Base-by-base conservation (phyloP, 345 rosid genomes). In the Melaleuca alternifolia region DNA sequence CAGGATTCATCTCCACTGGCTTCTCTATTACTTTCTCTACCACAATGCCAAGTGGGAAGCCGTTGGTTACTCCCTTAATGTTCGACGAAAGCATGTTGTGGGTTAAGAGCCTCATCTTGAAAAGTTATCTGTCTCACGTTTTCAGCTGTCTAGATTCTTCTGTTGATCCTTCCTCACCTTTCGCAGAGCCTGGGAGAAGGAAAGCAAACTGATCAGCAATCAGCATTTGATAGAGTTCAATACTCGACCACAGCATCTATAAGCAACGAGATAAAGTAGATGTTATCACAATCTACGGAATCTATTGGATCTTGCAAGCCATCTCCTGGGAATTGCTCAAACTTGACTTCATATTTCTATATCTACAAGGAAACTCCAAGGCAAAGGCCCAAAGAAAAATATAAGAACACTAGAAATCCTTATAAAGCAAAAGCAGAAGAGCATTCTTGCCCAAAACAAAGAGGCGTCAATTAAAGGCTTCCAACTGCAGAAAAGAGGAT, bases 21-120 rank as follows among this genome's bases (percentile, higher is more conserved):
- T 93, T 96, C 87, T 93, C 95, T 14, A 91, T 56, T 51, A 93
- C 96, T 84, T 91, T 92, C 87, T 84, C 95, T 1, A 87, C 98
- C 85, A 94, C 95, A 91, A 97, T 94, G 61, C 84, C 85, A 4
- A 97, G 95, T 16, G 99, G 99, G 84, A 96, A 97, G 24, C 98
- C 98, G 30, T 93, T 94, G 14, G 90, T 6, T 20, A 96, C 99
- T 56, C 99, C 99, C 89, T 95, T 96, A 88, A 97, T 92, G 92
- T 94, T 95, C 85, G 95, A 97, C 2, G 98, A 92, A 33, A 95
- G 92, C 96, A 95, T 94, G 93, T 96, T 96, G 95, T 96, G 99
- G 51, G 98, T 93, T 54, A 94, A 89, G 10, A 95, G 91, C 92
- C 95, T 94, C 99, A 95, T 96, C 59, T 86, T 28, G 57, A 46